Evolutionary conservation across 1,284 basidiomycete species (phyloP).

Genomic region (Neonothopanus nambi): DNA sequence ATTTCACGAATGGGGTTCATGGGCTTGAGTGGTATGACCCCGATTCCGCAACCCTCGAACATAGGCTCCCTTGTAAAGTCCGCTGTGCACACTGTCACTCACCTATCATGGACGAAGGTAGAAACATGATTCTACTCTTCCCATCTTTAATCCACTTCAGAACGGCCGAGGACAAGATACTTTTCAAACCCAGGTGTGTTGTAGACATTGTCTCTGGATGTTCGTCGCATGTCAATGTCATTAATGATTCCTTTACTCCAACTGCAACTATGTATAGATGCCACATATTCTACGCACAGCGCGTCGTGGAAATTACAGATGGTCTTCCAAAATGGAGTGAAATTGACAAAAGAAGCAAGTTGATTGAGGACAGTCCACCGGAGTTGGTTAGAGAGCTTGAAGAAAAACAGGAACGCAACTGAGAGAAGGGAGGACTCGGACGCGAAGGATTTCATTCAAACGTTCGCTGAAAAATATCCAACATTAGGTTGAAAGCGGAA

Average conservation of each 20-base stretch:
- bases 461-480: no score
- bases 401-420: no score
- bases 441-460: no score
- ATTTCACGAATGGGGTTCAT: no score
- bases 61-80: conserved; percentile 7
- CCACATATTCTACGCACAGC: conserved; percentile 5
- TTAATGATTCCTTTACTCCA: no score
- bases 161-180: background rate
- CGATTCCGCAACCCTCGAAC: background rate
- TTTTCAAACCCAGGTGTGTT: no score
- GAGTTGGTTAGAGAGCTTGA: no score
- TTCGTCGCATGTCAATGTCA: no score
- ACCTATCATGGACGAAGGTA: conserved; percentile 7
- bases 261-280: background rate
- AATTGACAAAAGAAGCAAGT: background rate
- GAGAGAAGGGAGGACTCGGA: no score
- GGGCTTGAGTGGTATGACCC: no score
- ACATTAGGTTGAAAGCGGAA: no score
- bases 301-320: background rate
- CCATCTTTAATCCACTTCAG: background rate
- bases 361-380: background rate
- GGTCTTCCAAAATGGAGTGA: conserved; percentile 1
- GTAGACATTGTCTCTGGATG: no score
- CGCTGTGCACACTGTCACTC: conserved; percentile 2
- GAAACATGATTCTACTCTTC: conserved; percentile 9